Conservation (phyloP, 1,284 basidiomycete species). For the Ceratobasidium sp. region DNA sequence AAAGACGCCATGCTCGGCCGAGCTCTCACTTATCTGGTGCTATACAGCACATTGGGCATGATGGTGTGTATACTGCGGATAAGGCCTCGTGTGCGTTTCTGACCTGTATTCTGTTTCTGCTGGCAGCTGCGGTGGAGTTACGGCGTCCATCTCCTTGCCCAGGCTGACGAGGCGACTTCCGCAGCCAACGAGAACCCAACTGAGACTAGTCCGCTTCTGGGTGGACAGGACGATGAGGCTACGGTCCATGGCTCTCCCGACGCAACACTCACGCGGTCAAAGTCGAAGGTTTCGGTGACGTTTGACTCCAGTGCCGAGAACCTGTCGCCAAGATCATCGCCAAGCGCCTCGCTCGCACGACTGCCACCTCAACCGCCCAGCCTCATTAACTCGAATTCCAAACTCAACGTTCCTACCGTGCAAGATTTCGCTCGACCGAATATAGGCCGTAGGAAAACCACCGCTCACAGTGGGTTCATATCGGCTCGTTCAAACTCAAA, state of each 20-base stretch:
- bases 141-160: conserved; percentile 82
- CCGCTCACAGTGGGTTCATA: conserved; percentile 25
- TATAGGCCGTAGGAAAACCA: conserved; percentile 6
- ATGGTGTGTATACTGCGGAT: conserved; percentile 67
- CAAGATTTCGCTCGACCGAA: conserved; percentile 32
- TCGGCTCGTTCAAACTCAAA: neutral
- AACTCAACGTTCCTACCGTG: conserved; percentile 28
- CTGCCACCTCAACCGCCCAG: conserved; percentile 25
- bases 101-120: conserved; percentile 15
- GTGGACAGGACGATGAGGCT: conserved; percentile 19
- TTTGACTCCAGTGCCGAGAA: conserved; percentile 36
- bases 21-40: conserved; percentile 90
- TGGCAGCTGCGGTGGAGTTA: conserved; percentile 88
- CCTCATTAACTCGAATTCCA: conserved; percentile 1
- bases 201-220: conserved; percentile 41
- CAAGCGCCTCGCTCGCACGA: conserved; percentile 24
- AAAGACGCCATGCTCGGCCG: conserved; percentile 91
- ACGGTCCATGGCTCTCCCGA: neutral
- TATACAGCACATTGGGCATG: conserved; percentile 96
- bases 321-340: conserved; percentile 33
- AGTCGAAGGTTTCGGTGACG: conserved; percentile 25
- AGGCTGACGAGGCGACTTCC: conserved; percentile 71
- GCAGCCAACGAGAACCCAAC: conserved; percentile 10
- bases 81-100: conserved; percentile 19
- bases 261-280: conserved; percentile 21